Evolutionary conservation across 176 grass and related monocot species (phyloP), one percentile per base, ranked within the genome.

Genomic region (Hsuehochloa calcarea): DNA sequence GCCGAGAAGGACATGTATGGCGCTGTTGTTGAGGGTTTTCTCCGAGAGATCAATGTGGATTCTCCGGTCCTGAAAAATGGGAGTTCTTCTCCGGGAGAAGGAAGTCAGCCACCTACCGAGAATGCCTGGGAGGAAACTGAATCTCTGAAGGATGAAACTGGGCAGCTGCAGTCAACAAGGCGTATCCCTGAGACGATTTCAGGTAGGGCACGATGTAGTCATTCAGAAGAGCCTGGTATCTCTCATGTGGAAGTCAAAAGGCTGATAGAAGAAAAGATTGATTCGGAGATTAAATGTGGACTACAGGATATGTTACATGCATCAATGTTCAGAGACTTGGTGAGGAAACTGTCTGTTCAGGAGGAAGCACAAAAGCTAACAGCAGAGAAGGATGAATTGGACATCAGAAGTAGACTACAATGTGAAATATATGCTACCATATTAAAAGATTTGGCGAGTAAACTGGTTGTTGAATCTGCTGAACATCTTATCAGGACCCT

Each of bases 1-100:
- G 68, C 62, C 9, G 93, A 95, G 83, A 81, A 45, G 20, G 90
- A 95, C 20, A 83, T 92, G 46, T 63, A 70, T 60, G 10, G 14
- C 8, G 5, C 85, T 46, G 65, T 89, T 27, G 31, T 92, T n/a
- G 58, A 79, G 47, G 70, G 70, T 34, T 89, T 89, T 75, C 25
- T 92, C 41, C 45, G 9, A 23, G 82, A 85, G 35, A 85, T 85
- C 47, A 77, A 77, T 27, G 47, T 43, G 47, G 85, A 68, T 70
- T 37, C 63, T 46, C 34, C 50, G 0, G 46, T 58, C 50, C 68
- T 63, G 6, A 47, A 45, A 64, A 34, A 13, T 37, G 40, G 23
- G 20, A 56, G 20, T 27, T 81, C 65, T 45, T 72, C 64, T 68
- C 31, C 67, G 3, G 13, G 1, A 20, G 82, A 84, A 39, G 35